A percentile compares a stretch with the other conserved stretches of the same genome.
These are phyloP conservation scores for Harringtonia aguacate DNA, from an alignment of 2,329 filamentous ascomycete species.

Conservation along the genomic window DNA sequence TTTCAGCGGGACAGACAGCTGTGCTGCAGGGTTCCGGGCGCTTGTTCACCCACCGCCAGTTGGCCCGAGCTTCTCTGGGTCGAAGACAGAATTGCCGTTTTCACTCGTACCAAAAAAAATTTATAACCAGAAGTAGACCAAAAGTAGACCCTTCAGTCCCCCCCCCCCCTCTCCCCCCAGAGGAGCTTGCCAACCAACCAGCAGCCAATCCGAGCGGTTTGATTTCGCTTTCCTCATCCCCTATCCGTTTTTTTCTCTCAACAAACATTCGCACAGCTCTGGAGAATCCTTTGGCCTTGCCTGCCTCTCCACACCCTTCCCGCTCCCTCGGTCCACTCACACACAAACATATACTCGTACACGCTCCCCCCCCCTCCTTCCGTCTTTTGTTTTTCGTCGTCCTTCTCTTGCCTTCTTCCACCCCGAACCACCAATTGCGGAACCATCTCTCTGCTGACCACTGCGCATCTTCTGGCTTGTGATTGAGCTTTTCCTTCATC, in stretches of 20 bases:
- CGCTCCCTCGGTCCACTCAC: neutral
- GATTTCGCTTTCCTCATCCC: conserved; percentile 5
- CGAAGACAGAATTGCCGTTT: too few relatives aligned
- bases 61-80: too few relatives aligned
- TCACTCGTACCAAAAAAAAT: too few relatives aligned
- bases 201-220: conserved; percentile 9
- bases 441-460: neutral
- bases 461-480: neutral
- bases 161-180: too few relatives aligned
- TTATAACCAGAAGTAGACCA: too few relatives aligned
- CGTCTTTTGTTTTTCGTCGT: neutral
- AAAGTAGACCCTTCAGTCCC: too few relatives aligned
- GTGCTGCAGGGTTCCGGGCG: too few relatives aligned
- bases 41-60: too few relatives aligned
- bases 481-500: neutral
- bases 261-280: neutral
- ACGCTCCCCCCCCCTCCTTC: neutral
- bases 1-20: too few relatives aligned
- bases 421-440: neutral
- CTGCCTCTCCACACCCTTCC: neutral
- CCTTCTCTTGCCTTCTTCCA: neutral
- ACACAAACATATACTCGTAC: neutral
- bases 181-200: too few relatives aligned
- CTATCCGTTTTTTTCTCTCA: neutral
- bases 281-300: neutral